Percentiles rank a stretch among this genome's conserved stretches.
These are phyloP conservation scores for Neonectria sp. DNA, from an alignment of 2,329 filamentous ascomycete species.

Conservation along the genomic window DNA sequence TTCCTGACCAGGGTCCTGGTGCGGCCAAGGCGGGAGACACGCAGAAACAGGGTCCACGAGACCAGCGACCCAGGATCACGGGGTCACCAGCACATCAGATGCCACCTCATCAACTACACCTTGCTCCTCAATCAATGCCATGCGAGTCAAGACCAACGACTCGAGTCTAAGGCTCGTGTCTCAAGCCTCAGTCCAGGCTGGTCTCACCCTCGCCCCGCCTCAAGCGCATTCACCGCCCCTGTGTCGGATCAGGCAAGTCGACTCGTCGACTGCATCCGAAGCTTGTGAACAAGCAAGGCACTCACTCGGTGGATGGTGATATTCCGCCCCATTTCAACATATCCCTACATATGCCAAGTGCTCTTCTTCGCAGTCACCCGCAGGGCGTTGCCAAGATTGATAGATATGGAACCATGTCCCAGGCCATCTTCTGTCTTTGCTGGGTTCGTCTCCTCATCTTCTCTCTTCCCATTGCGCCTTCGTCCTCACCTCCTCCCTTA, in stretches of 20 bases:
- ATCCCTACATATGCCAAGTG: neutral
- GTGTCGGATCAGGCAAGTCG: conserved; percentile 8
- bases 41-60: conserved; percentile 20
- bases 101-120: conserved; percentile 17
- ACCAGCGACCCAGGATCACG: conserved; percentile 16
- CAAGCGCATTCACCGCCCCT: conserved; percentile 16
- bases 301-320: neutral
- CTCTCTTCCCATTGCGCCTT: neutral
- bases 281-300: neutral
- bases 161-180: conserved; percentile 8
- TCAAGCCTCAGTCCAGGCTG: conserved; percentile 5
- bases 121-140: neutral
- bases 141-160: conserved; percentile 3
- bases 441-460: neutral
- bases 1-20: neutral
- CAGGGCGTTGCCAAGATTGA: neutral
- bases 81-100: conserved; percentile 22
- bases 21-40: neutral
- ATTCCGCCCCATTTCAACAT: neutral
- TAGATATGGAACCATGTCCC: conserved; percentile 8
- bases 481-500: conserved; percentile 5
- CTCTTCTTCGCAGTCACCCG: neutral
- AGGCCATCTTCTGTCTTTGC: neutral
- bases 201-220: conserved; percentile 17
- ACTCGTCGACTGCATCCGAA: neutral